A percentile compares a stretch with the other conserved stretches of the same genome.
Evolutionary conservation across 768 basidiomycete species (phyloP).

Genomic region (Dioszegia crocea): DNA sequence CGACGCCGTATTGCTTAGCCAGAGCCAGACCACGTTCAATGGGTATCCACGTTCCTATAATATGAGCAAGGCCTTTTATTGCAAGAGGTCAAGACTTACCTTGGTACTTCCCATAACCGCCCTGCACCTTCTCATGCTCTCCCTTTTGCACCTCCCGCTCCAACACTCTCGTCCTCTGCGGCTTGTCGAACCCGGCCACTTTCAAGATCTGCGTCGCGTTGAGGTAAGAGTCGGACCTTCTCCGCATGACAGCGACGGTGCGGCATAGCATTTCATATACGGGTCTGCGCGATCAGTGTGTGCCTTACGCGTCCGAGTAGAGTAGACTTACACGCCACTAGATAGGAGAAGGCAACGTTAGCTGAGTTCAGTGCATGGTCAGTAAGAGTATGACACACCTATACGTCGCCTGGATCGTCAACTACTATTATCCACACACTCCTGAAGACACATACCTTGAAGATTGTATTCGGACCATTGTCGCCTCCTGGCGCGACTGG

Average conservation of each 20-base stretch:
- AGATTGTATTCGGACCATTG: constrained; percentile 43
- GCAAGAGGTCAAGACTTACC: constrained; percentile 58
- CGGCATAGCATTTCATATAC: constrained; percentile 50
- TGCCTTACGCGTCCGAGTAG: not conserved
- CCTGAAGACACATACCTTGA: constrained; percentile 38
- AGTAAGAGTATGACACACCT: constrained; percentile 25
- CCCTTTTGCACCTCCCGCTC: constrained; percentile 98
- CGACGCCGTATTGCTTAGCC: constrained; percentile 90
- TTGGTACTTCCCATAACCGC: constrained; percentile 99
- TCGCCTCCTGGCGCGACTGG: constrained; percentile 34
- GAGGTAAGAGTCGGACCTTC: constrained; percentile 92
- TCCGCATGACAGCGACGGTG: constrained; percentile 88
- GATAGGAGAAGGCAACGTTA: constrained; percentile 10
- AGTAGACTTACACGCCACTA: constrained; percentile 48
- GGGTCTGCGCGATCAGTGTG: constrained; percentile 24
- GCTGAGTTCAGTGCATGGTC: not conserved
- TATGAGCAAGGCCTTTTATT: not conserved
- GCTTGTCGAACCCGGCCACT: constrained; percentile 98
- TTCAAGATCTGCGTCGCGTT: constrained; percentile 97
- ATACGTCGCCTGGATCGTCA: constrained; percentile 40
- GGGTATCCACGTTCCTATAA: constrained; percentile 97
- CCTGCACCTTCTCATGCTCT: constrained; percentile 98
- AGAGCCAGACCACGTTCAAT: constrained; percentile 80
- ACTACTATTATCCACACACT: not conserved
- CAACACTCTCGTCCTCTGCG: constrained; percentile 91